phyloP scores from a whole-genome alignment of 2,329 filamentous ascomycete species.

The Pseudogymnoascus sp. region DNA sequence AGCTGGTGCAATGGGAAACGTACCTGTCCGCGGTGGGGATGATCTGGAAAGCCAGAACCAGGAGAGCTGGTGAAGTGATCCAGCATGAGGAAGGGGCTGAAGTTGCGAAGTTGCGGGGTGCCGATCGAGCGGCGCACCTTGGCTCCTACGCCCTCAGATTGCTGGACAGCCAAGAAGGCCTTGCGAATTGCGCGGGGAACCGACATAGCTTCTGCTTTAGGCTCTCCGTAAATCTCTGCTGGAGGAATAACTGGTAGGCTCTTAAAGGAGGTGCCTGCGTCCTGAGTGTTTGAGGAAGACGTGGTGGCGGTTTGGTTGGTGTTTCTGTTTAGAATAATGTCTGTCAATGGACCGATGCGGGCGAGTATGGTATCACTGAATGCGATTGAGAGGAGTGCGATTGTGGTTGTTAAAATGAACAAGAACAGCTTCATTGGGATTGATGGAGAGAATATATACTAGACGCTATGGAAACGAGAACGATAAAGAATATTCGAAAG shows the following conservation, averaged over 20 bases:
- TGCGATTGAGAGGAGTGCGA: conserved; percentile 24
- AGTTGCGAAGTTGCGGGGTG: conserved; percentile 72
- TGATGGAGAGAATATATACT: background rate
- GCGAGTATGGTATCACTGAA: conserved; percentile 22
- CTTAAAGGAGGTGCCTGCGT: conserved; percentile 11
- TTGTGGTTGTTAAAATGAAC: conserved; percentile 20
- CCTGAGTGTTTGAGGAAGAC: conserved; percentile 8
- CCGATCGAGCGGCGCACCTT: conserved; percentile 82
- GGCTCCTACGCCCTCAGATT: conserved; percentile 82
- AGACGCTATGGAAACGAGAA: background rate
- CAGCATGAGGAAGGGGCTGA: conserved; percentile 92
- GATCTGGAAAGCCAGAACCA: conserved; percentile 84
- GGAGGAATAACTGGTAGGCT: conserved; percentile 19
- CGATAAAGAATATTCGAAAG: background rate
- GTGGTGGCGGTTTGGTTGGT: background rate
- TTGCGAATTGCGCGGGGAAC: conserved; percentile 70
- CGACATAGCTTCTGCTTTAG: conserved; percentile 46
- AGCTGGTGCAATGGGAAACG: conserved; percentile 26
- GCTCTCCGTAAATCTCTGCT: conserved; percentile 15
- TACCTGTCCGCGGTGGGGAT: conserved; percentile 76
- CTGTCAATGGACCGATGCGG: conserved; percentile 10
- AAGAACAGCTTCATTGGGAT: conserved; percentile 24
- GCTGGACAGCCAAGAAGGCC: conserved; percentile 75
- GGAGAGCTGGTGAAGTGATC: conserved; percentile 80
- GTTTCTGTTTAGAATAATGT: conserved; percentile 14